phyloP scores from a whole-genome alignment of 768 basidiomycete genomes.

The Tricholoma saponaceum region DNA sequence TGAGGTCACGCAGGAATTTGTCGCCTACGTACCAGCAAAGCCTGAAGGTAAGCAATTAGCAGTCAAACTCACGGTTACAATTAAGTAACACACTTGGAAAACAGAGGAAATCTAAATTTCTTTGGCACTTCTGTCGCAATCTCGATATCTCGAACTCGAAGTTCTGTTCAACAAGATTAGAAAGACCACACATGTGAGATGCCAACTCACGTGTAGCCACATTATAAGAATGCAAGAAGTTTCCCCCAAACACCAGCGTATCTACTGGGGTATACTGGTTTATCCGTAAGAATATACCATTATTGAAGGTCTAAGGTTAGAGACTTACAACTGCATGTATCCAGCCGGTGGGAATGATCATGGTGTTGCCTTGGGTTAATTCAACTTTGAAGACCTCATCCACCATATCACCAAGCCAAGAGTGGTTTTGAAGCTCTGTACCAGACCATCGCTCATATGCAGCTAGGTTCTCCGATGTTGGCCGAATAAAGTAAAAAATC shows the following conservation, averaged over 20 bases:
- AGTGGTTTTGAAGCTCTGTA: slow-evolving; percentile 79
- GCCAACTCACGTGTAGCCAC: slow-evolving; percentile 70
- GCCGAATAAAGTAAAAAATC: slow-evolving; percentile 94
- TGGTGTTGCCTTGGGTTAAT: slow-evolving; percentile 73
- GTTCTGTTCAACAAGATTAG: slow-evolving; percentile 47
- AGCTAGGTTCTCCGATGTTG: slow-evolving; percentile 78
- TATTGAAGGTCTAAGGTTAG: not conserved
- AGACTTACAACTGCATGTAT: slow-evolving; percentile 90
- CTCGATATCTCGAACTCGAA: slow-evolving; percentile 88
- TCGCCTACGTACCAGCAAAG: slow-evolving; percentile 91
- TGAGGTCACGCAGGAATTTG: slow-evolving; percentile 71
- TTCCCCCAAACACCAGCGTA: slow-evolving; percentile 94
- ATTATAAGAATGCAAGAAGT: slow-evolving; percentile 93
- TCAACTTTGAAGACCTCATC: slow-evolving; percentile 89
- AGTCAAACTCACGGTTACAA: not conserved
- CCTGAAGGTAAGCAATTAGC: slow-evolving; percentile 32
- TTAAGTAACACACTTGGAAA: slow-evolving; percentile 52
- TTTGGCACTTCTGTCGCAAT: slow-evolving; percentile 90
- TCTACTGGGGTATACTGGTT: slow-evolving; percentile 84
- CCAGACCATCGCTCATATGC: slow-evolving; percentile 96
- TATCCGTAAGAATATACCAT: slow-evolving; percentile 6
- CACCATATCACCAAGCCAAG: slow-evolving; percentile 91
- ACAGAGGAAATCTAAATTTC: slow-evolving; percentile 84
- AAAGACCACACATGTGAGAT: not conserved
- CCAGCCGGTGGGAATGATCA: slow-evolving; percentile 97